Evolutionary conservation across 2,329 filamentous ascomycete species (phyloP).

Genomic region (Emydomyces testavorans): DNA sequence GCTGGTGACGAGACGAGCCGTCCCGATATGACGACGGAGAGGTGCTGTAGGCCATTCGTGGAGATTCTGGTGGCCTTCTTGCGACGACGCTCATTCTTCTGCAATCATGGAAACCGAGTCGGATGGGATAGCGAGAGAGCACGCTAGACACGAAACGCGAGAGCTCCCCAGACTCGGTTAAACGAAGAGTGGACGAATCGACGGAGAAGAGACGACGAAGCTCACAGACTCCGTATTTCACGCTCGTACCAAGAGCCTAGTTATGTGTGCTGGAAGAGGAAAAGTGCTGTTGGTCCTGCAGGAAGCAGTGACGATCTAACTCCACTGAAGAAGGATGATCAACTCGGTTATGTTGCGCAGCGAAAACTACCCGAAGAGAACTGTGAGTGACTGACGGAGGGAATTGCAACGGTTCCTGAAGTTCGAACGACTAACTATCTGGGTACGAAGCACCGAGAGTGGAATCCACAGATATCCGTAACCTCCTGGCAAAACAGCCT

Average conservation of each 20-base stretch:
- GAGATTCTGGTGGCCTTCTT: constrained; percentile 27
- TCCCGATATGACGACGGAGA: constrained; percentile 21
- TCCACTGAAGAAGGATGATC: constrained; percentile 13
- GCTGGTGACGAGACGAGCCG: constrained; percentile 19
- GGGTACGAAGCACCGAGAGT: too few species aligned
- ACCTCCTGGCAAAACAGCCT: background rate
- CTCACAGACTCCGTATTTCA: too few species aligned
- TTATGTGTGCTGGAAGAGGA: background rate
- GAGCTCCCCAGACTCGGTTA: too few species aligned
- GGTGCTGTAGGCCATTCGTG: constrained; percentile 25
- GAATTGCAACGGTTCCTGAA: background rate
- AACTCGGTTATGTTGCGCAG: background rate
- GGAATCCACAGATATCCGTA: too few species aligned
- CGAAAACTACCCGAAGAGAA: too few species aligned
- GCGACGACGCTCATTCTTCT: constrained; percentile 31
- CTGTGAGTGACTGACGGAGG: too few species aligned
- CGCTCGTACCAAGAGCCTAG: too few species aligned
- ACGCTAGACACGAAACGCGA: too few species aligned
- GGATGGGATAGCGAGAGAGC: background rate
- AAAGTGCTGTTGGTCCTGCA: background rate
- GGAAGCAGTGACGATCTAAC: constrained; percentile 14
- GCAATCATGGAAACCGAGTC: background rate
- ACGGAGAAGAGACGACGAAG: too few species aligned
- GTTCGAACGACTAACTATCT: too few species aligned
- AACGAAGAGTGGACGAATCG: background rate